These are phyloP conservation scores for Cryptococcus depauperatus DNA, from an alignment of 1,284 basidiomycete genomes.

Conservation along the genomic window DNA sequence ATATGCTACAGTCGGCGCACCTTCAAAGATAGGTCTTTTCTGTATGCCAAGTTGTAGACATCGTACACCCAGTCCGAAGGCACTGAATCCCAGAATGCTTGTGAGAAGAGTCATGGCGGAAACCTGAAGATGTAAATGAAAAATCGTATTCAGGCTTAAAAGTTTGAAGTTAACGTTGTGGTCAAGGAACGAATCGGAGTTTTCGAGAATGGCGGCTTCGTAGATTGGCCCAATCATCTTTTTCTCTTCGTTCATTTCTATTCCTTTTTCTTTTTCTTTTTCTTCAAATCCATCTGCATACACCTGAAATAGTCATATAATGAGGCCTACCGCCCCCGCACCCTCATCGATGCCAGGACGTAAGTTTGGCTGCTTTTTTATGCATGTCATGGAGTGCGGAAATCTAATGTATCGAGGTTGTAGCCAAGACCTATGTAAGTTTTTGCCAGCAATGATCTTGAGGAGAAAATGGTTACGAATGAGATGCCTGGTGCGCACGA, in stretches of 20 bases:
- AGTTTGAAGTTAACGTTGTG: neutral
- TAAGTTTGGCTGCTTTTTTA: conserved; percentile 55
- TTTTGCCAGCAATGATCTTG: neutral
- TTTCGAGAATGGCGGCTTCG: conserved; percentile 10
- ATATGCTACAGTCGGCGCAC: conserved; percentile 34
- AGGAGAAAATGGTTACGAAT: neutral
- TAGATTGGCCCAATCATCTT: neutral
- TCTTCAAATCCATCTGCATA: conserved; percentile 4
- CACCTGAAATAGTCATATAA: too few relatives aligned
- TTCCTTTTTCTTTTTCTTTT: conserved; percentile 1
- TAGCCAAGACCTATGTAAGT: conserved; percentile 38
- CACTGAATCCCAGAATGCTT: conserved; percentile 66
- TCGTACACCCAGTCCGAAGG: conserved; percentile 66
- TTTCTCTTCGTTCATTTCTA: neutral
- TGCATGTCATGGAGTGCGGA: too few relatives aligned
- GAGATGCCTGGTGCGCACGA: neutral
- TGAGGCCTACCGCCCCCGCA: conserved; percentile 60
- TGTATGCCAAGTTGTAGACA: conserved; percentile 75
- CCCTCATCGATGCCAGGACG: conserved; percentile 62
- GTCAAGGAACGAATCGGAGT: conserved; percentile 5
- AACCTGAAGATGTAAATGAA: neutral
- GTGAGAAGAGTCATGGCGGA: conserved; percentile 58
- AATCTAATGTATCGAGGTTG: too few relatives aligned
- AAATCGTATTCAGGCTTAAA: neutral
- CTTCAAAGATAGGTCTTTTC: conserved; percentile 39